These are phyloP conservation scores for Sophora flavescens DNA, from an alignment of 306 rosid genomes.

Conservation along the genomic window DNA sequence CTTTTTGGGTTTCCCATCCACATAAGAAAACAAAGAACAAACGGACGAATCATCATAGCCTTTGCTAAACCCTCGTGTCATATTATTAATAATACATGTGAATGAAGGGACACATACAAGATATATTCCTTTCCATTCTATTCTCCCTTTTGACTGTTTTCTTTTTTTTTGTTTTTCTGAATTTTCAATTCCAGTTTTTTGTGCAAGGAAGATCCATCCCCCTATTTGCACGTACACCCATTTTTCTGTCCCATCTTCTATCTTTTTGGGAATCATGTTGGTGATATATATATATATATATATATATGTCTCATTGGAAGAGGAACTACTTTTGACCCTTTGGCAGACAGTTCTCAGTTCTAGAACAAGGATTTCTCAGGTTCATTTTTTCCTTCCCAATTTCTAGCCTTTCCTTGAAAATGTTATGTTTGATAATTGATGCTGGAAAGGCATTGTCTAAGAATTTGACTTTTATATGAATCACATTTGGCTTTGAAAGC, in stretches of 20 bases:
- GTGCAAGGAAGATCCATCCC: slow-evolving; percentile 45
- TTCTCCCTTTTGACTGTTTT: slow-evolving; percentile 59
- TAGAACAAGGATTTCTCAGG: slow-evolving; percentile 58
- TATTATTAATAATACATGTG: slow-evolving; percentile 21
- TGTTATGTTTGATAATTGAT: slow-evolving; percentile 19
- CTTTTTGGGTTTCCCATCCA: slow-evolving; percentile 23
- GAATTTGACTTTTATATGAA: slow-evolving; percentile 63
- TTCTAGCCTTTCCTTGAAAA: slow-evolving; percentile 43
- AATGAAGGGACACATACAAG: slow-evolving; percentile 51
- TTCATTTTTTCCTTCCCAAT: slow-evolving; percentile 35
- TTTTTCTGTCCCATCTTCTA: slow-evolving; percentile 44
- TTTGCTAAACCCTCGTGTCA: slow-evolving; percentile 38
- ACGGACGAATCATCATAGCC: slow-evolving; percentile 53
- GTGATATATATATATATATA: slow-evolving; percentile 24
- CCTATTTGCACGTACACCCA: slow-evolving; percentile 57
- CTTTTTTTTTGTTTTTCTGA: slow-evolving; percentile 1
- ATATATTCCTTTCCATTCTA: slow-evolving; percentile 56
- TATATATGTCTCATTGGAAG: slow-evolving; percentile 39
- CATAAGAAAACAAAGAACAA: slow-evolving; percentile 53
- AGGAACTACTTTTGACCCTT: slow-evolving; percentile 42
- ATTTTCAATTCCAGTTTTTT: slow-evolving; percentile 40
- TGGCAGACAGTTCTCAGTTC: slow-evolving; percentile 49
- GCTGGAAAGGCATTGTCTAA: slow-evolving; percentile 39
- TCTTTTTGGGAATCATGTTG: slow-evolving; percentile 45
- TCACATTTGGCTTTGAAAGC: slow-evolving; percentile 54